Base-by-base conservation (phyloP, 2,329 filamentous ascomycete genomes). In the Beauveria varroae region DNA sequence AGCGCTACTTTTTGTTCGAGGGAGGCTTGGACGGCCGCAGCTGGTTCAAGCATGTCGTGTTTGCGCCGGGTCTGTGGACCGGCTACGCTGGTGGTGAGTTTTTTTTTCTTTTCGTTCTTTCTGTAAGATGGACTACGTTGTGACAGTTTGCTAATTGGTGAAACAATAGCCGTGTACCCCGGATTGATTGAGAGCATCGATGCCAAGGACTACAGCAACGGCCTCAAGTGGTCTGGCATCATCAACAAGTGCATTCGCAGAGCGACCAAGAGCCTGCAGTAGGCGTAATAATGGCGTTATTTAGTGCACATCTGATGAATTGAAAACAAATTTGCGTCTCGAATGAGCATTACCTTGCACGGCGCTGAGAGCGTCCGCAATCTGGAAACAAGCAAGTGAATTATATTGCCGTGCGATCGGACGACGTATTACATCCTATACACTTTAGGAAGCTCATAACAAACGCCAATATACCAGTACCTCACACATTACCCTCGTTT, bases 1-100 rank as follows among this genome's bases (percentile, higher is more conserved):
- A 98, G 73, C 81, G 92, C 18, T 80, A 86, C 56, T 96, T 97
- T 73, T 68, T 97, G 64, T 88, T 91, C 68, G 75, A 84, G 5
- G 79, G 82, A 3, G 93, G 93, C 0, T 75, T 98, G 22, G 93
- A 96, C 71, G 85, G 86, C 1, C 79, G 93, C 63, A 78, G 79
- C 26, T 97, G 92, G 92, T 98, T 93, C 78, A 97, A 97, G 77
- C 93, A 97, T 69, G 88, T 96, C 2, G 89, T 97, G 1, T 97
- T 96, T 74, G 93, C 93, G 1, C 93, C 93, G 0, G 93, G 93
- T 0, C 73, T 93, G 53, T 96, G 92, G 91, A 96, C 91, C 0
- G 93, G 93, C 0, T 97, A 97, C 73, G 79, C 91, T 0, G 93
- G 92, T 69, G 83, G 85, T 87, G 68, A 74, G 81, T 76, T 54